These are phyloP conservation scores for Fusarium abutilonis DNA, from an alignment of 2,329 filamentous ascomycete species.

Conservation along the genomic window DNA sequence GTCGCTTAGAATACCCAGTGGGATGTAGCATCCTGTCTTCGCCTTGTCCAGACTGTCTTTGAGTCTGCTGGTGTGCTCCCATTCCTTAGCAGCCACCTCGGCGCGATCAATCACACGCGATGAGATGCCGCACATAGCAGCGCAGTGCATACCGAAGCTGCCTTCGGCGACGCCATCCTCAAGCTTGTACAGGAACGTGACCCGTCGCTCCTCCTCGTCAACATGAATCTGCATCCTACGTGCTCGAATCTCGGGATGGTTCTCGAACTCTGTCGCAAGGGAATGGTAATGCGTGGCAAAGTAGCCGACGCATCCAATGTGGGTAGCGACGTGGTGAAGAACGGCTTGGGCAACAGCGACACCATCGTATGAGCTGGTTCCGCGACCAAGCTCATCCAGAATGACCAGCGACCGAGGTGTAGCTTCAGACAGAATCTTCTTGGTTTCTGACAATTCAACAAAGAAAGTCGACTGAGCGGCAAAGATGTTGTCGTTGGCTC, in stretches of 20 bases:
- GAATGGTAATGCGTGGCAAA: conserved; percentile 99
- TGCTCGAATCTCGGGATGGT: conserved; percentile 86
- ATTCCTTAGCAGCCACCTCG: conserved; percentile 87
- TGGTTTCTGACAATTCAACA: conserved; percentile 95
- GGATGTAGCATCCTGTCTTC: conserved; percentile 81
- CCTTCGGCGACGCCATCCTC: conserved; percentile 95
- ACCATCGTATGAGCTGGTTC: conserved; percentile 94
- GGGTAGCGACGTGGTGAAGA: conserved; percentile 92
- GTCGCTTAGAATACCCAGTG: conserved; percentile 87
- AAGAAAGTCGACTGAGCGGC: conserved; percentile 98
- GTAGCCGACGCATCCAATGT: conserved; percentile 93
- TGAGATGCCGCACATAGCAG: conserved; percentile 96
- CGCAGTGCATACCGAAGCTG: conserved; percentile 99
- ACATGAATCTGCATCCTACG: conserved; percentile 96
- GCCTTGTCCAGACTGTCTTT: conserved; percentile 88
- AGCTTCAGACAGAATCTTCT: conserved; percentile 95
- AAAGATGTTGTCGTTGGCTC: conserved; percentile 99
- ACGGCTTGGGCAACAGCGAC: conserved; percentile 97
- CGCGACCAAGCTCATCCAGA: conserved; percentile 93
- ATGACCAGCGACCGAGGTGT: conserved; percentile 95
- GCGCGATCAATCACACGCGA: conserved; percentile 83
- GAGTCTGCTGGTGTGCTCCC: conserved; percentile 93
- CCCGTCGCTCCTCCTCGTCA: conserved; percentile 81
- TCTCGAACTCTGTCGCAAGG: conserved; percentile 87
- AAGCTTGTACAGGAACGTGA: conserved; percentile 96